Evolutionary conservation across 2,329 filamentous ascomycete genomes (phyloP).

Genomic region (Fusarium fracticaudum): DNA sequence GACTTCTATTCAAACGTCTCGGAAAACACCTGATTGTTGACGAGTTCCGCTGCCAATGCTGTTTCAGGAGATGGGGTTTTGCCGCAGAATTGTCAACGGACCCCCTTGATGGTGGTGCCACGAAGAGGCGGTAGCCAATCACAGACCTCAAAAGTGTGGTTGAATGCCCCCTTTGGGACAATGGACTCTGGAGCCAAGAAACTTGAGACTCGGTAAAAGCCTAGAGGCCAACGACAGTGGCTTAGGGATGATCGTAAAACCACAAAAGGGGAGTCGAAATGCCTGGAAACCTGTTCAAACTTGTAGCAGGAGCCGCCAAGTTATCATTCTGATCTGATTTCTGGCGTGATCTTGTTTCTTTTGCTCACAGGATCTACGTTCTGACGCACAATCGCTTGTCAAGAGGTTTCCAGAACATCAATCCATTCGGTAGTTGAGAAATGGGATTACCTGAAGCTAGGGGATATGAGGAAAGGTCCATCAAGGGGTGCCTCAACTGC

Average conservation of each 20-base stretch:
- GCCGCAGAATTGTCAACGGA: conserved; percentile 31
- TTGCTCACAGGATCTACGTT: conserved; percentile 11
- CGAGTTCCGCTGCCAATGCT: conserved; percentile 32
- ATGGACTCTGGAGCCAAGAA: conserved; percentile 31
- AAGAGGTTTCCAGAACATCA: background rate
- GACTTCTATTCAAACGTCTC: conserved; percentile 35
- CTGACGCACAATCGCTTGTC: conserved; percentile 4
- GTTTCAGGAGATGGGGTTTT: conserved; percentile 45
- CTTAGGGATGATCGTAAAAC: conserved; percentile 29
- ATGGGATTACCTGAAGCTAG: conserved; percentile 33
- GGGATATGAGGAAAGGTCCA: conserved; percentile 38
- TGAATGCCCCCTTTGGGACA: conserved; percentile 42
- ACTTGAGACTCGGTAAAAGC: conserved; percentile 25
- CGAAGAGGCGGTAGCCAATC: conserved; percentile 40
- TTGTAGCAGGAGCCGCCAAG: conserved; percentile 22
- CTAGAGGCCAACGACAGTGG: conserved; percentile 25
- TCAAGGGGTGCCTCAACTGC: conserved; percentile 23
- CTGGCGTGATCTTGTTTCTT: conserved; percentile 36
- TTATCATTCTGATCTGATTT: conserved; percentile 22
- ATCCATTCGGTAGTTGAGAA: conserved; percentile 21
- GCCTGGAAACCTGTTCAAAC: conserved; percentile 2
- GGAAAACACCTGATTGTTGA: conserved; percentile 41
- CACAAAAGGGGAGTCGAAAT: conserved; percentile 21
- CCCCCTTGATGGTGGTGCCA: conserved; percentile 25
- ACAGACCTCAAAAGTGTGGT: conserved; percentile 10